These are phyloP conservation scores for Solanum hybrid DNA, from an alignment of 305 asterid species.

Conservation along the genomic window DNA sequence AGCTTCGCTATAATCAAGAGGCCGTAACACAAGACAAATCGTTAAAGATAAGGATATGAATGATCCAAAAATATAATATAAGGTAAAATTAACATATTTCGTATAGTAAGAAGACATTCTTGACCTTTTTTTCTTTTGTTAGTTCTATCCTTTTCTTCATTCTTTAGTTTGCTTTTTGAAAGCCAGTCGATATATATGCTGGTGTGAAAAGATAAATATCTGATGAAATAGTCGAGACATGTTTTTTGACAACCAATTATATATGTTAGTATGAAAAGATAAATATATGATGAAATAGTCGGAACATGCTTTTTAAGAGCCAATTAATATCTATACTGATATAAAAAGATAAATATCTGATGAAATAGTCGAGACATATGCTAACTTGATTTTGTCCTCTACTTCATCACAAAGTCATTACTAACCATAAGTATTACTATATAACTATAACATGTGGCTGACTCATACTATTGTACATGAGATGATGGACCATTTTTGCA, in stretches of 20 bases:
- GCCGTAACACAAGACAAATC: neutral
- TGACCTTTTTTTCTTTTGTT: neutral
- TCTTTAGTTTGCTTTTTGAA: neutral
- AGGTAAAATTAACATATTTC: neutral
- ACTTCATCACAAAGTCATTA: constrained; percentile 15
- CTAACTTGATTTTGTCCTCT: neutral
- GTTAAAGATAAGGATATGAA: neutral
- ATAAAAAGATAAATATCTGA: neutral
- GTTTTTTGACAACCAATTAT: neutral
- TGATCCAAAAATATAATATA: neutral
- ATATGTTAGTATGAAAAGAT: neutral
- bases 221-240: neutral
- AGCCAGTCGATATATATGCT: neutral
- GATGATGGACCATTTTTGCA: constrained; percentile 22
- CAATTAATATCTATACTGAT: neutral
- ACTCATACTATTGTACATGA: constrained; percentile 19
- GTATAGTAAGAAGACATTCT: neutral
- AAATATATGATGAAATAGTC: neutral
- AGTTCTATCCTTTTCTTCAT: neutral
- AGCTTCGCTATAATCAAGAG: neutral
- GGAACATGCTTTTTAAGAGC: too few relatives aligned
- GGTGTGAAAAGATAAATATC: neutral
- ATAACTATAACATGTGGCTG: constrained; percentile 36
- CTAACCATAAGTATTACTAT: constrained; percentile 11
- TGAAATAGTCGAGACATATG: fast-evolving